Evolutionary conservation across 495 filamentous ascomycete species (phyloP), one percentile per base, ranked within the genome.

Genomic region (Bryoglossum gracile): DNA sequence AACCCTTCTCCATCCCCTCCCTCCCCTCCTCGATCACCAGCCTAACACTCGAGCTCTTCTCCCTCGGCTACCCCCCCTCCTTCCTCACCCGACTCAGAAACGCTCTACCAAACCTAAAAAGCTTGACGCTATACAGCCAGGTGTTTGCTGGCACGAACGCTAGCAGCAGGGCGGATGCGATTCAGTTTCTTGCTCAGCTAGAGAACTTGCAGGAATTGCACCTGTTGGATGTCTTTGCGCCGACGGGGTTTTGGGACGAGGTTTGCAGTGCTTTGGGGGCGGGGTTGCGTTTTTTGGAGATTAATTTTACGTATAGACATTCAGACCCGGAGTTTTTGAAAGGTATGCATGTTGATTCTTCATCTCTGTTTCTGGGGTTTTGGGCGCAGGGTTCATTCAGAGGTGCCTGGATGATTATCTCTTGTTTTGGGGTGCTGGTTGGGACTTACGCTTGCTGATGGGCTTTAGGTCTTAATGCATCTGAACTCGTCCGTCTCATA

Each of bases 21-120:
- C 55, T 60, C 11, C 51, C 54, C 8, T 51, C 54, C 34, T 17
- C 36, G 3, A 53, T 51, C 46, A 66, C 60, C 42, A 61, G 62
- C 40, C 54, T 72, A 1, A 68, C 67, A 2, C 64, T 72, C 22
- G 67, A 70, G 46, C 62, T 72, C 26, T 72, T 72, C 62, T 57
- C 58, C 14, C 55, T 69, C 10, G 68, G 68, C 26, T 72, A 67
- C 49, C 68, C 67, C 2, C 42, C 65, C 3, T 57, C 58, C 19
- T 72, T 68, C 43, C 60, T 72, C 13, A 44, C 35, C 1, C 43
- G 37, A 2, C 58, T 72, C 6, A 58, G 56, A 0, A 34, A 42
- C 4, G 19, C 40, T 4, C 49, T 72, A 5, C 62, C 59, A 8
- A 52, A 57, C 10, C 41, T 70, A 32, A 65, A 63, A 39, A 51